phyloP scores from a whole-genome alignment of 2,329 filamentous ascomycete species.

The Alternaria sp. region DNA sequence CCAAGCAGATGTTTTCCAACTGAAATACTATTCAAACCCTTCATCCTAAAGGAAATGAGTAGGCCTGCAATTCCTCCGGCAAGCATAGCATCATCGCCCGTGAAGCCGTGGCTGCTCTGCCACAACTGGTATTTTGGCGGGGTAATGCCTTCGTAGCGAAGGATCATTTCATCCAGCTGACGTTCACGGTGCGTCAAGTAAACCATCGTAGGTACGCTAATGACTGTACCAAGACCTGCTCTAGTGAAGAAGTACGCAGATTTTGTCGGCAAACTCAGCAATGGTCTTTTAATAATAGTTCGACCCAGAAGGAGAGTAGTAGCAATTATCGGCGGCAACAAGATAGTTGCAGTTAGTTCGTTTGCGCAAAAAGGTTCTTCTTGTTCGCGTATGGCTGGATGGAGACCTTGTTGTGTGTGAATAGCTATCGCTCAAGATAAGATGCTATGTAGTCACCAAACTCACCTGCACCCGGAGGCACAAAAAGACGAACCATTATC shows the following conservation, averaged over 20 bases:
- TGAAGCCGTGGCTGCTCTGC: slow-evolving; percentile 1
- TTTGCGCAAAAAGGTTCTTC: background rate
- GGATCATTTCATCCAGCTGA: background rate
- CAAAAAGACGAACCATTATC: slow-evolving; percentile 1
- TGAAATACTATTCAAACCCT: background rate
- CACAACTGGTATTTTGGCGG: background rate
- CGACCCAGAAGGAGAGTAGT: background rate
- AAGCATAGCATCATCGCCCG: background rate
- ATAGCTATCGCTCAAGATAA: background rate
- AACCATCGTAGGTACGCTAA: background rate
- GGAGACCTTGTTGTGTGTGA: background rate
- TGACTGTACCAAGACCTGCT: background rate
- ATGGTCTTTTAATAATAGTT: background rate
- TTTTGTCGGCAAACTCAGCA: background rate
- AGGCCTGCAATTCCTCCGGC: background rate
- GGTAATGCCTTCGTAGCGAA: slow-evolving; percentile 1
- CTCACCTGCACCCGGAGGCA: slow-evolving; percentile 1
- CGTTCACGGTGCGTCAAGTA: background rate
- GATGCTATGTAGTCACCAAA: background rate
- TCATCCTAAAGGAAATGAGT: background rate
- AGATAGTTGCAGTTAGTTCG: background rate
- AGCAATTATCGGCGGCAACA: background rate
- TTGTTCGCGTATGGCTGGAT: background rate
- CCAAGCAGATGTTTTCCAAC: background rate
- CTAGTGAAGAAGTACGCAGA: background rate